Evolutionary conservation across 139 green algal species (phyloP).

Genomic region (Nannochloris sp.): DNA sequence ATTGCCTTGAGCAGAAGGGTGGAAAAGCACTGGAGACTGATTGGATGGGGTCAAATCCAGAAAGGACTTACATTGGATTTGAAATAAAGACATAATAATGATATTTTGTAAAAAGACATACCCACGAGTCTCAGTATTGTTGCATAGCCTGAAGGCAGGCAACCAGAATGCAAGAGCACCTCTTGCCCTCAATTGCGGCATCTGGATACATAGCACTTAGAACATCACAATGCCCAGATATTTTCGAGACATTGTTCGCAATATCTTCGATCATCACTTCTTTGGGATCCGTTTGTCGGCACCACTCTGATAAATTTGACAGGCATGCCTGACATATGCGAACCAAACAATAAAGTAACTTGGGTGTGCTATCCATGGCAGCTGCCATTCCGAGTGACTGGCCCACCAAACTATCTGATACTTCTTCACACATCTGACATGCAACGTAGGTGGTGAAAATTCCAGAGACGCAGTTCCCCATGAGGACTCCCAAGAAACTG

Average conservation of each 20-base stretch:
- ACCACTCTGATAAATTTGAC: background rate
- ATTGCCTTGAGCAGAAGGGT: slow-evolving; percentile 89
- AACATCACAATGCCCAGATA: background rate
- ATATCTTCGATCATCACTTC: background rate
- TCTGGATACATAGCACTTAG: background rate
- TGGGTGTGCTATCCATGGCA: too few species aligned
- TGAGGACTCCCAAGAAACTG: too few species aligned
- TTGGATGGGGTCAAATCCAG: slow-evolving; percentile 87
- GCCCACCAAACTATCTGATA: too few species aligned
- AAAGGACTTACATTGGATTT: slow-evolving; percentile 23
- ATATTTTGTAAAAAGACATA: background rate
- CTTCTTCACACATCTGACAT: too few species aligned
- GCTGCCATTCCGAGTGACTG: too few species aligned
- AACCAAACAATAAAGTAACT: too few species aligned
- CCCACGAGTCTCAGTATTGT: background rate
- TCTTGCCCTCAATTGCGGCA: background rate
- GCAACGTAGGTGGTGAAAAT: too few species aligned
- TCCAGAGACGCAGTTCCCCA: too few species aligned
- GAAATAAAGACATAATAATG: background rate
- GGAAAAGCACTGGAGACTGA: slow-evolving; percentile 98
- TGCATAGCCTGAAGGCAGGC: background rate
- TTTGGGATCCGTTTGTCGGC: background rate
- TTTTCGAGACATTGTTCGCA: background rate
- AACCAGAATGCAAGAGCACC: background rate
- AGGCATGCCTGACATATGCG: background rate